Percentiles rank a stretch among this genome's conserved stretches.
These are phyloP conservation scores for Trichoderma virens DNA, from an alignment of 495 filamentous ascomycete species.

Conservation along the genomic window DNA sequence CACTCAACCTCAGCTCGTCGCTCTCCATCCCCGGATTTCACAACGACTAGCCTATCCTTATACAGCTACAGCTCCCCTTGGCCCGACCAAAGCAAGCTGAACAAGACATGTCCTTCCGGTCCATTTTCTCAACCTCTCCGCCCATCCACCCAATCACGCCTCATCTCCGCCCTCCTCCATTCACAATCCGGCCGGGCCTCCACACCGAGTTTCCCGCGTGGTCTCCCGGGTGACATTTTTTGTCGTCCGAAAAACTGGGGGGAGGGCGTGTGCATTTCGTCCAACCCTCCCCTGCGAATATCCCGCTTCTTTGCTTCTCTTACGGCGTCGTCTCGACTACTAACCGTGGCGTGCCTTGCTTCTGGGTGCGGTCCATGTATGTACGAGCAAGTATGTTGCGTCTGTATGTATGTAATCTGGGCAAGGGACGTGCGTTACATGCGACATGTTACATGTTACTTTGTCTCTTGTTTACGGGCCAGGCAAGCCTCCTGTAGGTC, in stretches of 20 bases:
- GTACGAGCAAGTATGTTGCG: background rate
- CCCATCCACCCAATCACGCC: background rate
- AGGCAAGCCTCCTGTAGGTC: background rate
- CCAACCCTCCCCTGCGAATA: background rate
- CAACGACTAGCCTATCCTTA: too few relatives aligned
- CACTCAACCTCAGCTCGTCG: too few relatives aligned
- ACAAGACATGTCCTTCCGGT: background rate
- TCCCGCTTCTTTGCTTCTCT: background rate
- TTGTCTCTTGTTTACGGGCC: too few relatives aligned
- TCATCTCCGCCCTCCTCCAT: background rate
- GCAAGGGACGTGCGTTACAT: too few relatives aligned
- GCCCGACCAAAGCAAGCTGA: background rate
- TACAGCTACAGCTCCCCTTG: background rate
- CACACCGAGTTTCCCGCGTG: conserved; percentile 2
- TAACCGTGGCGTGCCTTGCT: background rate
- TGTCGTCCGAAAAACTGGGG: background rate
- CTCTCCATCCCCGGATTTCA: too few relatives aligned
- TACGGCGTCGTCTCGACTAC: background rate
- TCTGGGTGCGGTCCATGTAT: background rate
- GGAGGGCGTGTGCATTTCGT: background rate
- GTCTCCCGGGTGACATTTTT: background rate
- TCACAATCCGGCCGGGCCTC: too few relatives aligned
- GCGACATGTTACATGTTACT: too few relatives aligned
- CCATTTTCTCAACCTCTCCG: conserved; percentile 1
- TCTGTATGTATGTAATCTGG: background rate